Evolutionary conservation across 805 yeast species (phyloP).

Genomic region (Ogataea methanolica): DNA sequence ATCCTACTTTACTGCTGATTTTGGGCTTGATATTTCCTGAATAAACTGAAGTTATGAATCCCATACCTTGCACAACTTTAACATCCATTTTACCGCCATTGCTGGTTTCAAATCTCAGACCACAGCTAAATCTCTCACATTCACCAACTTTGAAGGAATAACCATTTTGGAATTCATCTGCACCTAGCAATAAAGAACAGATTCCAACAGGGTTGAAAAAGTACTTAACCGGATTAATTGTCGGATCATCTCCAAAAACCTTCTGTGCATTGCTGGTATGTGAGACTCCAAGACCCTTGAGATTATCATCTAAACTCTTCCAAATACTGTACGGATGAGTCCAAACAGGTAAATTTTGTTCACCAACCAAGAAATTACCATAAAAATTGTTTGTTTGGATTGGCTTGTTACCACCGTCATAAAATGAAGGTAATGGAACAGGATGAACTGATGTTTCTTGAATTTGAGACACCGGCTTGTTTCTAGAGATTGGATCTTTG

Average conservation of each 20-base stretch:
- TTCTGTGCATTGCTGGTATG: conserved; percentile 55
- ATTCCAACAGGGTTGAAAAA: conserved; percentile 68
- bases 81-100: conserved; percentile 24
- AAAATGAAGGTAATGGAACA: conserved; percentile 53
- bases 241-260: conserved; percentile 67
- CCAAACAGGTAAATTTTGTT: conserved; percentile 69
- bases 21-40: conserved; percentile 50
- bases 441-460: conserved; percentile 62
- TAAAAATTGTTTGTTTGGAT: conserved; percentile 77
- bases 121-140: conserved; percentile 29
- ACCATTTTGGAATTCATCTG: conserved; percentile 35
- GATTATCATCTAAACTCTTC: conserved; percentile 40
- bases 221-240: conserved; percentile 37
- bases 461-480: conserved; percentile 19
- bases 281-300: conserved; percentile 60
- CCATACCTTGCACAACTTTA: conserved; percentile 79
- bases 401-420: conserved; percentile 37
- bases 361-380: conserved; percentile 63
- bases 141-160: conserved; percentile 26
- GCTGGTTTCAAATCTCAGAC: conserved; percentile 28
- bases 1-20: conserved; percentile 61
- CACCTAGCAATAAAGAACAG: conserved; percentile 52
- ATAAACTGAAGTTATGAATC: conserved; percentile 63
- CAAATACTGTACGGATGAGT: conserved; percentile 79
- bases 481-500: conserved; percentile 14